phyloP scores from a whole-genome alignment of 192 early-diverging fungal species.

The Paraglomus brasilianum region DNA sequence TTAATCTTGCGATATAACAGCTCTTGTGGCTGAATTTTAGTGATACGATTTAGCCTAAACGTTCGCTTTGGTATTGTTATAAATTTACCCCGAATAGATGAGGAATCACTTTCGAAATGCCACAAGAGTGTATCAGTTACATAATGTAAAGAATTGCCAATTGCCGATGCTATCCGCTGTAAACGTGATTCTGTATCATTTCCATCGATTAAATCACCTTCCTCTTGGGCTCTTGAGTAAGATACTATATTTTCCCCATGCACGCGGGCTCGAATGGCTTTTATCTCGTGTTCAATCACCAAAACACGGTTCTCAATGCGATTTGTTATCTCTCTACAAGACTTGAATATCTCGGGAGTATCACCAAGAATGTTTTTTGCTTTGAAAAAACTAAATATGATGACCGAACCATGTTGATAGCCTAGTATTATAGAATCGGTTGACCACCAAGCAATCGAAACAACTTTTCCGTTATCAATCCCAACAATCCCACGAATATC shows the following conservation, averaged over 20 bases:
- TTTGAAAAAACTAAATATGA: conserved; percentile 46
- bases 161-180: conserved; percentile 1
- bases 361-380: conserved; percentile 47
- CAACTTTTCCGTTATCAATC: conserved; percentile 42
- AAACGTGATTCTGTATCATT: conserved; percentile 15
- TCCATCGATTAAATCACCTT: conserved; percentile 17
- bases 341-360: conserved; percentile 43
- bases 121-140: conserved; percentile 30
- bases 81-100: conserved; percentile 38
- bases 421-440: conserved; percentile 46
- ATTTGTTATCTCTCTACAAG: conserved; percentile 42
- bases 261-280: conserved; percentile 43
- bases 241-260: conserved; percentile 34
- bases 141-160: conserved; percentile 25
- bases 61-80: conserved; percentile 38
- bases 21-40: conserved; percentile 49
- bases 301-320: conserved; percentile 40
- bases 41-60: conserved; percentile 36
- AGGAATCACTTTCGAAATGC: conserved; percentile 32
- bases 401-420: conserved; percentile 52
- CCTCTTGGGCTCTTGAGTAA: conserved; percentile 33
- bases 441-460: conserved; percentile 59
- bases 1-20: conserved; percentile 53
- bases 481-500: conserved; percentile 31
- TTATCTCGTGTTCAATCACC: conserved; percentile 42